A percentile compares a stretch with the other conserved stretches of the same genome.
Evolutionary conservation across 129 eudicot species (phyloP).

Genomic region (Gnaphalium uliginosum): DNA sequence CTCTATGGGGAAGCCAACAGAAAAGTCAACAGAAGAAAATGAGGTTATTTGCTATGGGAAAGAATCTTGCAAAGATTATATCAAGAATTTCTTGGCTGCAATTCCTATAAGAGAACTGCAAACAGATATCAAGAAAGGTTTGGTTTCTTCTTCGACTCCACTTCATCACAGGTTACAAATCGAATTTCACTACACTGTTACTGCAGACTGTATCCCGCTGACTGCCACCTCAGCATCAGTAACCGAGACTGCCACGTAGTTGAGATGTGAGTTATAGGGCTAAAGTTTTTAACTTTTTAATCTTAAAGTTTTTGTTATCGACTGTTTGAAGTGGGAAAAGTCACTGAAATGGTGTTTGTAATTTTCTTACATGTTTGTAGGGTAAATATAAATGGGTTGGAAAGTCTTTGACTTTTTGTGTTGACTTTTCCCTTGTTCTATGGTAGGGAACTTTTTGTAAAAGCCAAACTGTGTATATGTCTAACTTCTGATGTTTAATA

Average conservation of each 20-base stretch:
- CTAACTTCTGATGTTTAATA: slow-evolving; percentile 22
- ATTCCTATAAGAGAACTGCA: slow-evolving; percentile 79
- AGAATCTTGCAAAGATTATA: slow-evolving; percentile 82
- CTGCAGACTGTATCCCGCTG: not conserved
- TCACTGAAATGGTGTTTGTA: slow-evolving; percentile 15
- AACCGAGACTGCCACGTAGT: slow-evolving; percentile 12
- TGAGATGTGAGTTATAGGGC: slow-evolving; percentile 18
- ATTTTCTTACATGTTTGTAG: slow-evolving; percentile 14
- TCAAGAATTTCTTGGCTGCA: slow-evolving; percentile 82
- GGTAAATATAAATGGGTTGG: slow-evolving; percentile 23
- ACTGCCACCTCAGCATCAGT: slow-evolving; percentile 25
- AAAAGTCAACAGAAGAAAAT: slow-evolving; percentile 29
- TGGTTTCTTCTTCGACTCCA: slow-evolving; percentile 47
- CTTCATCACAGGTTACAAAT: slow-evolving; percentile 79
- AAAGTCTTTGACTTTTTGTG: slow-evolving; percentile 15
- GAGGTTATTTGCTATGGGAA: slow-evolving; percentile 56
- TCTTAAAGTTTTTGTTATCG: slow-evolving; percentile 12
- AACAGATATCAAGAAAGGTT: slow-evolving; percentile 74
- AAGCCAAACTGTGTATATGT: slow-evolving; percentile 19
- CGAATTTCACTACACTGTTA: slow-evolving; percentile 71
- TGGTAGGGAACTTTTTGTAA: slow-evolving; percentile 7
- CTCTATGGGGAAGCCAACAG: slow-evolving; percentile 20
- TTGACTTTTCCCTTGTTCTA: slow-evolving; percentile 24
- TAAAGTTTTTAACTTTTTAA: slow-evolving; percentile 17
- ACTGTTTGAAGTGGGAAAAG: slow-evolving; percentile 15